Percentiles rank a stretch among this genome's conserved stretches.
phyloP scores from a whole-genome alignment of 1,139 yeast genomes.

The Candida freyschussii region DNA sequence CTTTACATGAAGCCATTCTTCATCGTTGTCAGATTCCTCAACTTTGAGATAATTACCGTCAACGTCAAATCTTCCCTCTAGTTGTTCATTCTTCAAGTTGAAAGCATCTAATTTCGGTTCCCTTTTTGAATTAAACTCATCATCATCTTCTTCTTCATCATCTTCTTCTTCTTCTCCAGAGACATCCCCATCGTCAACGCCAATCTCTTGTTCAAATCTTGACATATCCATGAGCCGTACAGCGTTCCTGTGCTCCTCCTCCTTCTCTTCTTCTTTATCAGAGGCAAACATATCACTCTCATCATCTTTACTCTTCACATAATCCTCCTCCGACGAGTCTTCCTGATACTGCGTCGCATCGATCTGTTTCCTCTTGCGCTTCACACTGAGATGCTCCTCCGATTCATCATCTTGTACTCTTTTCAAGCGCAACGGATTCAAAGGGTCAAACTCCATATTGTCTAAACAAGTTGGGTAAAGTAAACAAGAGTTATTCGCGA shows the following conservation, averaged over 20 bases:
- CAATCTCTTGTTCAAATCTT: constrained; percentile 15
- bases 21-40: constrained; percentile 34
- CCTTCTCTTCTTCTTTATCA: constrained; percentile 12
- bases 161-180: constrained; percentile 10
- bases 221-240: constrained; percentile 11
- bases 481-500: constrained; percentile 1
- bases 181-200: constrained; percentile 10
- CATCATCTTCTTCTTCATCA: constrained; percentile 8
- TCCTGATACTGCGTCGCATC: constrained; percentile 17
- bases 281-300: constrained; percentile 6
- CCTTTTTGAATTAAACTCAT: constrained; percentile 10
- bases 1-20: constrained; percentile 43
- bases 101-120: constrained; percentile 59
- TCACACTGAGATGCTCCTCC: constrained; percentile 12
- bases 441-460: constrained; percentile 9
- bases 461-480: neutral
- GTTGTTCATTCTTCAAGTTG: constrained; percentile 50
- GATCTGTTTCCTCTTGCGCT: constrained; percentile 7
- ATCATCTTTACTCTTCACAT: neutral
- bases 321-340: constrained; percentile 13
- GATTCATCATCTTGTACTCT: constrained; percentile 4
- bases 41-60: constrained; percentile 56
- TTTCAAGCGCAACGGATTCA: constrained; percentile 13
- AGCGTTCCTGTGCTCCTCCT: neutral
- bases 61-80: constrained; percentile 57